A percentile compares a stretch with the other conserved stretches of the same genome.
These are phyloP conservation scores for Exserohilum rostratum DNA, from an alignment of 2,329 filamentous ascomycete genomes.

Conservation along the genomic window DNA sequence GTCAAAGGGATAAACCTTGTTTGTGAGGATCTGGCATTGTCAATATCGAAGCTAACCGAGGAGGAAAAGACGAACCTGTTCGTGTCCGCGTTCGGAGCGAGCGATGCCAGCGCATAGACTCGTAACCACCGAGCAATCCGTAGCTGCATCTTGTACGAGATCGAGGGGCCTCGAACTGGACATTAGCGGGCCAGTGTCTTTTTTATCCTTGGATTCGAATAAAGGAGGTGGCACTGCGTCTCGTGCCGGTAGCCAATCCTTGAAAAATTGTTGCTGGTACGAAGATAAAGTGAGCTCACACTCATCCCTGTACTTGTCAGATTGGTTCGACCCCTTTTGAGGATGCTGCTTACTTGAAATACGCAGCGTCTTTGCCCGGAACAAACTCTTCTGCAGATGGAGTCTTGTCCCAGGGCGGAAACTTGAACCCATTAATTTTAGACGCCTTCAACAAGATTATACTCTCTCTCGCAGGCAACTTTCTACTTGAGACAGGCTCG, in stretches of 20 bases:
- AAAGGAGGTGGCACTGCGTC: constrained; percentile 65
- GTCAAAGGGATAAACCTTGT: constrained; percentile 78
- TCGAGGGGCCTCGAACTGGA: constrained; percentile 67
- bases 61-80: constrained; percentile 60
- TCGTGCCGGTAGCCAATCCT: constrained; percentile 78
- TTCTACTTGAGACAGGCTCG: constrained; percentile 62
- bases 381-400: constrained; percentile 70
- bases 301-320: constrained; percentile 61
- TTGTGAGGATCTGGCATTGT: constrained; percentile 67
- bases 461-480: constrained; percentile 72
- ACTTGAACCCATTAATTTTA: constrained; percentile 79
- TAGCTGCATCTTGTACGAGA: constrained; percentile 92
- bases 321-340: not conserved
- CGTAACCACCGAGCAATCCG: constrained; percentile 95
- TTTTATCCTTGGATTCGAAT: constrained; percentile 40
- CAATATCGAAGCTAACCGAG: constrained; percentile 2
- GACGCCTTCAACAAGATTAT: constrained; percentile 79
- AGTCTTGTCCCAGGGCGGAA: constrained; percentile 77
- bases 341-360: constrained; percentile 62
- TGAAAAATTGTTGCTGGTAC: constrained; percentile 76
- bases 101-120: constrained; percentile 85
- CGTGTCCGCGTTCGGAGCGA: constrained; percentile 70
- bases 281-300: constrained; percentile 74
- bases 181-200: constrained; percentile 60
- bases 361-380: constrained; percentile 53